Evolutionary conservation across 169 alveolate species (phyloP).

Genomic region (Eimeria acervulina): DNA sequence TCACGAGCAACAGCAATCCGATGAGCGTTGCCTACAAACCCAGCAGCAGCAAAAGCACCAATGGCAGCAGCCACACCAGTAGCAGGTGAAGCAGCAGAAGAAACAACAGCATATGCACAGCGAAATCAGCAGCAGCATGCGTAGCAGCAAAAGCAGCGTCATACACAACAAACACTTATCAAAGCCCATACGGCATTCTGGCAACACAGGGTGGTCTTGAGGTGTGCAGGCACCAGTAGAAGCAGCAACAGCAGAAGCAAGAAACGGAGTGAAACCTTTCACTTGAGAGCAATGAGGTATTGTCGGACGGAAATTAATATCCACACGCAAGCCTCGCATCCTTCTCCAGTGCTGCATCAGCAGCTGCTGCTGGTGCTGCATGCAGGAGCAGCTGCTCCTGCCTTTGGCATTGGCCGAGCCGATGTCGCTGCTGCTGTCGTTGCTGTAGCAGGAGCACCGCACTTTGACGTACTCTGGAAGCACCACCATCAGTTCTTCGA

Average conservation of each 20-base stretch:
- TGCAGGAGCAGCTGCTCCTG: constrained; percentile 49
- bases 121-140: not conserved
- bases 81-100: constrained; percentile 5
- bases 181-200: not conserved
- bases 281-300: constrained; percentile 97
- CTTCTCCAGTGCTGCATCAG: constrained; percentile 34
- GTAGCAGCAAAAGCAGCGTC: not conserved
- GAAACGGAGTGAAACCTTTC: not conserved
- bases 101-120: not conserved
- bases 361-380: constrained; percentile 56
- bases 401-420: not conserved
- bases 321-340: constrained; percentile 80
- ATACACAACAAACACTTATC: not conserved
- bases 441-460: constrained; percentile 86
- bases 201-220: not conserved
- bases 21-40: constrained; percentile 95
- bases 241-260: constrained; percentile 8
- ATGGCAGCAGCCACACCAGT: not conserved
- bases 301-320: constrained; percentile 97
- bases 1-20: constrained; percentile 97
- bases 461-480: constrained; percentile 88
- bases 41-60: constrained; percentile 17
- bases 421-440: constrained; percentile 41
- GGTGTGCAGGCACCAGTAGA: not conserved
- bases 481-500: constrained; percentile 94